phyloP scores from a whole-genome alignment of 768 basidiomycete species.

The Porpolomopsis calyptriformis region DNA sequence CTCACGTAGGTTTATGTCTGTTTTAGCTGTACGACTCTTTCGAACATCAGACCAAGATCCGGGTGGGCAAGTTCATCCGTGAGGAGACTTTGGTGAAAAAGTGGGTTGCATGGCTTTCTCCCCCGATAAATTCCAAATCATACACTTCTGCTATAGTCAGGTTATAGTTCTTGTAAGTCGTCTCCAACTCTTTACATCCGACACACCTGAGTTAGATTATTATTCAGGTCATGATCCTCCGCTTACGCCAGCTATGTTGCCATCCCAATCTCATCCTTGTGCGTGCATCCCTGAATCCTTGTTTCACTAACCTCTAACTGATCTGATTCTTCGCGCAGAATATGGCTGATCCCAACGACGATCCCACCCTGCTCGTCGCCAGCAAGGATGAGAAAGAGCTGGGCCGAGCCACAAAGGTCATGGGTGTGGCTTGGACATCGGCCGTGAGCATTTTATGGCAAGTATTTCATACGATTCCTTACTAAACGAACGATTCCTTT shows the following conservation, averaged over 20 bases:
- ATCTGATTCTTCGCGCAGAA: constrained; percentile 18
- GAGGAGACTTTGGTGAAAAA: constrained; percentile 63
- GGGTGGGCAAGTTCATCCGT: constrained; percentile 49
- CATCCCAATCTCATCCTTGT: constrained; percentile 66
- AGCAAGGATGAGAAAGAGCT: constrained; percentile 44
- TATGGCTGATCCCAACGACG: constrained; percentile 35
- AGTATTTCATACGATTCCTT: neutral
- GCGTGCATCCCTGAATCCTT: constrained; percentile 13
- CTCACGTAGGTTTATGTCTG: neutral
- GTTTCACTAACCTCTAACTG: too few species aligned
- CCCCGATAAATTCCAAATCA: neutral
- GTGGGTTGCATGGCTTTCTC: constrained; percentile 26
- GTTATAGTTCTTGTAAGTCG: too few species aligned
- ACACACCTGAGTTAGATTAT: neutral
- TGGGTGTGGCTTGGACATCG: constrained; percentile 32
- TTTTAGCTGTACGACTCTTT: constrained; percentile 48
- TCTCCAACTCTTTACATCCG: too few species aligned
- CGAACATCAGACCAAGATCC: constrained; percentile 43
- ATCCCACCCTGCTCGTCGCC: constrained; percentile 39
- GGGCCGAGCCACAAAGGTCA: constrained; percentile 44
- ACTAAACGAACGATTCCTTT: neutral
- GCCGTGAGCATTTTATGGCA: constrained; percentile 18
- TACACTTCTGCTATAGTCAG: too few species aligned
- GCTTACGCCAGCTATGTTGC: constrained; percentile 62
- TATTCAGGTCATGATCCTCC: constrained; percentile 56